Percentiles rank a stretch among this genome's conserved stretches.
Conservation (phyloP, 805 yeast genomes). For the Candida maesae region DNA sequence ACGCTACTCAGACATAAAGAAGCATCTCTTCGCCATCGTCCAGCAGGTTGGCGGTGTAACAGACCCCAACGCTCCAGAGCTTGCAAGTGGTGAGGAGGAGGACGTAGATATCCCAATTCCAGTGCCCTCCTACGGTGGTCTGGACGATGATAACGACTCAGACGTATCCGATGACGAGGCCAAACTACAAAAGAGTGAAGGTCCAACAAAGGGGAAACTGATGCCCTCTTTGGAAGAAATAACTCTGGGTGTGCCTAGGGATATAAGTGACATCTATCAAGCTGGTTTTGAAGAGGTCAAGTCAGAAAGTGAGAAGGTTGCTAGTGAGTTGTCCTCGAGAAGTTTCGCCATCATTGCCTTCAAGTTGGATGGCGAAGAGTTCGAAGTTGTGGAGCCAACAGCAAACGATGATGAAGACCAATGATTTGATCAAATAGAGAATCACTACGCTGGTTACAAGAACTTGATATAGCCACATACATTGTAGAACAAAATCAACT, state of each 20-base stretch:
- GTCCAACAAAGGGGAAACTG: conserved; percentile 3
- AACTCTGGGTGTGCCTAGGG: conserved; percentile 20
- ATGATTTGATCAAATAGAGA: too few relatives aligned
- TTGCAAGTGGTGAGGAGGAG: conserved; percentile 26
- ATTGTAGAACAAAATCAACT: conserved; percentile 5
- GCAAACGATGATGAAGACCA: conserved; percentile 15
- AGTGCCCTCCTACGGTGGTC: conserved; percentile 29
- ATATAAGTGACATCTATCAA: conserved; percentile 18
- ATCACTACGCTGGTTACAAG: too few relatives aligned
- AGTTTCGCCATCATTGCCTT: conserved; percentile 21
- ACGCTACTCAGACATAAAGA: conserved; percentile 27
- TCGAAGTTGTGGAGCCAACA: conserved; percentile 16
- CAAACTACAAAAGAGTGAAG: conserved; percentile 6
- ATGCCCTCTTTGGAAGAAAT: conserved; percentile 16
- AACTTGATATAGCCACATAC: background rate
- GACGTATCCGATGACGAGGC: conserved; percentile 29
- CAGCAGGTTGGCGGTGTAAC: conserved; percentile 46
- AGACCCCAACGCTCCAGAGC: conserved; percentile 23
- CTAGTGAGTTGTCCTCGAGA: conserved; percentile 3
- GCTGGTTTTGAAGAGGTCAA: conserved; percentile 19
- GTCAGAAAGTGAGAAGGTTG: conserved; percentile 11
- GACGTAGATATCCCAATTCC: conserved; percentile 34
- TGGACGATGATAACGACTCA: conserved; percentile 22
- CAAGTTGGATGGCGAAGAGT: conserved; percentile 20
- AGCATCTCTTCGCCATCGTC: conserved; percentile 35